These are phyloP conservation scores for Daldinia loculata DNA, from an alignment of 495 filamentous ascomycete genomes.

Conservation along the genomic window DNA sequence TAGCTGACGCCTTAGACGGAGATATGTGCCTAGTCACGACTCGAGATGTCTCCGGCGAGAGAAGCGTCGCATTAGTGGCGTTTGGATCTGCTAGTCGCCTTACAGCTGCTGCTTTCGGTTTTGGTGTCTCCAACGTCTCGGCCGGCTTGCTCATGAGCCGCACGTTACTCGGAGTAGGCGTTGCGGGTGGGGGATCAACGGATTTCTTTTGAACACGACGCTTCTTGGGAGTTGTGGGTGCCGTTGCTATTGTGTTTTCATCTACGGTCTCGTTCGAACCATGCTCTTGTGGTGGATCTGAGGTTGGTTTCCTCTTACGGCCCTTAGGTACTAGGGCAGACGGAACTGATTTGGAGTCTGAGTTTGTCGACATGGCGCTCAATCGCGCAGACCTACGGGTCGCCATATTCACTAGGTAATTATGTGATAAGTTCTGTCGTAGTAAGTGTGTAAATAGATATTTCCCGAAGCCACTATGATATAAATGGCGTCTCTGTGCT, in stretches of 20 bases:
- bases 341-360: slow-evolving; percentile 26
- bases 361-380: slow-evolving; percentile 50
- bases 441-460: neutral
- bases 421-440: neutral
- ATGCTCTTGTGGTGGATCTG: slow-evolving; percentile 14
- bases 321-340: slow-evolving; percentile 25
- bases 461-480: neutral
- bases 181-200: slow-evolving; percentile 43
- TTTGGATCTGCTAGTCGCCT: slow-evolving; percentile 59
- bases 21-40: slow-evolving; percentile 68
- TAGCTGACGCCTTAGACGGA: slow-evolving; percentile 63
- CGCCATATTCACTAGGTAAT: slow-evolving; percentile 51
- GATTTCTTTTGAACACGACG: slow-evolving; percentile 42
- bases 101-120: slow-evolving; percentile 50
- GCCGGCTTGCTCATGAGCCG: slow-evolving; percentile 46
- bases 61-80: slow-evolving; percentile 75
- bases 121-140: slow-evolving; percentile 31
- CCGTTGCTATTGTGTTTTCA: slow-evolving; percentile 1
- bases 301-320: slow-evolving; percentile 49
- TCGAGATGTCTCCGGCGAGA: slow-evolving; percentile 80
- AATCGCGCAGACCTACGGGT: slow-evolving; percentile 67
- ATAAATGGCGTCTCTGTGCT: neutral
- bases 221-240: slow-evolving; percentile 49
- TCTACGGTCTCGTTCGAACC: slow-evolving; percentile 21
- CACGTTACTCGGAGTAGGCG: slow-evolving; percentile 52